Base-by-base conservation (phyloP, 805 yeast genomes). In the Hanseniaspora jakobsenii region DNA sequence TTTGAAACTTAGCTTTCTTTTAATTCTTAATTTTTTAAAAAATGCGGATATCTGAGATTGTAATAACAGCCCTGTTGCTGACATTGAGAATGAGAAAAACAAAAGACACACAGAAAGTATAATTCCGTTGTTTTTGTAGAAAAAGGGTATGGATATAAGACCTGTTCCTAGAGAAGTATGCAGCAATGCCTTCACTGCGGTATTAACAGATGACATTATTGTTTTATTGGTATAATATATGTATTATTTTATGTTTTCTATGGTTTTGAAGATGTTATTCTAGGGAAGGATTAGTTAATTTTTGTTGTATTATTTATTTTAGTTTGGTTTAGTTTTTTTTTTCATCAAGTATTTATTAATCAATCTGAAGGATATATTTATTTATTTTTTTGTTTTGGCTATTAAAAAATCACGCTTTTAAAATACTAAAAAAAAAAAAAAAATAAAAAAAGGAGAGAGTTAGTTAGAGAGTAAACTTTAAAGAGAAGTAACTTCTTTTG, bases 91-190 rank as follows among this genome's bases (percentile, higher is more conserved):
- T 5, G 51, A 14, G 2, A 60, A 61, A 44, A 62, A 55, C 18
- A 59, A 37, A 4, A 54, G 39, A 5, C 58, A 47, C 49, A 55
- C 50, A 6, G 50, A 4, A 7, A 57, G 32, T 6, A 57, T 18
- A 8, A 60, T 47, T 16, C 65, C 65, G 44, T 57, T 59, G 10
- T 64, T 60, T 36, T 52, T 55, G 61, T 79, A 76, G 1, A 85
- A 82, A 49, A 67, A 76, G 0, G 91, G 87, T 64, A 81, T 73
- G 12, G 87, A 84, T 19, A 81, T 66, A 32, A 81, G 65, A 1
- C 93, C 93, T 0, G 91, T 85, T 7, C 65, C 65, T 30, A 64
- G 58, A 13, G 64, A 62, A 5, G 65, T 61, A 41, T 61, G 65
- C 6, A 61, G 47, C 26, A 61, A 41, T 2, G 65, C 61, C 12